A percentile compares a stretch with the other conserved stretches of the same genome.
Evolutionary conservation across 2,329 filamentous ascomycete genomes (phyloP).

Genomic region (Pseudocercospora vitis): DNA sequence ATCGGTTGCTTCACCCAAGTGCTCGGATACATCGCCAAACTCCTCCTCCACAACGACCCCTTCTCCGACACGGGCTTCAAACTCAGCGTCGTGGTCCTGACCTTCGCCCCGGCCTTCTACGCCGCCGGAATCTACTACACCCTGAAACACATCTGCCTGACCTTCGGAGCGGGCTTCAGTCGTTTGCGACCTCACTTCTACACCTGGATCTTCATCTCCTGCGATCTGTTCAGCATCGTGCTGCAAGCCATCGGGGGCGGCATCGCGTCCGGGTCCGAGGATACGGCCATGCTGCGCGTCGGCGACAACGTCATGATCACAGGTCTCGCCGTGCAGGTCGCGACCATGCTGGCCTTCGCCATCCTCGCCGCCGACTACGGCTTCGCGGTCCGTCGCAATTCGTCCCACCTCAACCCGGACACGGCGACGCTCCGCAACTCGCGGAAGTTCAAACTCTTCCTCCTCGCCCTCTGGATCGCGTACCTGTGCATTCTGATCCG

Average conservation of each 20-base stretch:
- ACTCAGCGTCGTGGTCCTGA: constrained; percentile 46
- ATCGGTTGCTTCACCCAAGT: constrained; percentile 46
- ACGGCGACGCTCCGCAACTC: constrained; percentile 40
- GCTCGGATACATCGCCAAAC: constrained; percentile 46
- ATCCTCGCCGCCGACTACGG: constrained; percentile 42
- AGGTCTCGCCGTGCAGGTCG: constrained; percentile 59
- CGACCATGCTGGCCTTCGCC: constrained; percentile 52
- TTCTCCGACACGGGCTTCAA: constrained; percentile 46
- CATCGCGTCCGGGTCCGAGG: constrained; percentile 53
- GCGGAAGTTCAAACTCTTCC: constrained; percentile 32
- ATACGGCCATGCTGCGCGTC: constrained; percentile 44
- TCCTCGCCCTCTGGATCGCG: constrained; percentile 29
- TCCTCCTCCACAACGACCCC: constrained; percentile 45
- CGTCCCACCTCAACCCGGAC: constrained; percentile 26
- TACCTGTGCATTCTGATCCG: constrained; percentile 33
- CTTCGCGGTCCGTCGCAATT: constrained; percentile 25
- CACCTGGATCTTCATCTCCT: constrained; percentile 61
- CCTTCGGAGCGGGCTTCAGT: constrained; percentile 39
- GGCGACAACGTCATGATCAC: constrained; percentile 60
- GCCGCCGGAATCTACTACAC: constrained; percentile 49
- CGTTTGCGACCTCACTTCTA: constrained; percentile 32
- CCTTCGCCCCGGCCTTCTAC: constrained; percentile 48
- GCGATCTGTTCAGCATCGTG: constrained; percentile 59
- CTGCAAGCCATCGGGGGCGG: constrained; percentile 60
- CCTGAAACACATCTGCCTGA: constrained; percentile 43